These are phyloP conservation scores for Purpureocillium takamizusanense DNA, from an alignment of 2,329 filamentous ascomycete species.

Conservation along the genomic window DNA sequence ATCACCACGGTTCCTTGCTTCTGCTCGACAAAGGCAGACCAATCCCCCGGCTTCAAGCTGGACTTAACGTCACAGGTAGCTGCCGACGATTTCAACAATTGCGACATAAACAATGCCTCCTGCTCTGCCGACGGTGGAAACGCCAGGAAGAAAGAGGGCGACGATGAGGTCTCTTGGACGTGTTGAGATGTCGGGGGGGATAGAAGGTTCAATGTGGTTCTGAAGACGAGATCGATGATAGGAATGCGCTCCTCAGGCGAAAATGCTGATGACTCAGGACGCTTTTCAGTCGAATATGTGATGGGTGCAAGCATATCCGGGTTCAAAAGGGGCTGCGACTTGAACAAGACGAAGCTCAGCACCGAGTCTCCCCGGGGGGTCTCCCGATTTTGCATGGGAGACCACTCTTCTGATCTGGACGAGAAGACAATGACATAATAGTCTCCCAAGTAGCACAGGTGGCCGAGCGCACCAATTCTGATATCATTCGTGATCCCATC, in stretches of 20 bases:
- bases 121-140: slow-evolving; percentile 31
- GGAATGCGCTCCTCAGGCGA: slow-evolving; percentile 3
- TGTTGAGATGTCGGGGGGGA: slow-evolving; percentile 9
- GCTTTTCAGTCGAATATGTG: neutral
- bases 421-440: slow-evolving; percentile 32
- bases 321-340: slow-evolving; percentile 12
- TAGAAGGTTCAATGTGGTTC: slow-evolving; percentile 21
- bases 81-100: slow-evolving; percentile 34
- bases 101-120: slow-evolving; percentile 27
- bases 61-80: slow-evolving; percentile 31
- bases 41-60: slow-evolving; percentile 32
- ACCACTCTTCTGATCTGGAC: slow-evolving; percentile 24
- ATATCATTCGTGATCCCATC: slow-evolving; percentile 23
- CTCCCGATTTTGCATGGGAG: neutral
- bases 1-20: slow-evolving; percentile 28
- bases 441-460: slow-evolving; percentile 20
- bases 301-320: slow-evolving; percentile 16
- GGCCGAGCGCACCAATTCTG: slow-evolving; percentile 22
- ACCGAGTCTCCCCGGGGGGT: neutral
- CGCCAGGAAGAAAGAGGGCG: slow-evolving; percentile 38
- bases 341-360: slow-evolving; percentile 30
- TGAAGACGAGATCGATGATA: slow-evolving; percentile 19
- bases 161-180: slow-evolving; percentile 11
- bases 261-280: slow-evolving; percentile 1
- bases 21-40: slow-evolving; percentile 31